Evolutionary conservation across 2,329 filamentous ascomycete genomes (phyloP).

Genomic region (Botrytis galanthina): DNA sequence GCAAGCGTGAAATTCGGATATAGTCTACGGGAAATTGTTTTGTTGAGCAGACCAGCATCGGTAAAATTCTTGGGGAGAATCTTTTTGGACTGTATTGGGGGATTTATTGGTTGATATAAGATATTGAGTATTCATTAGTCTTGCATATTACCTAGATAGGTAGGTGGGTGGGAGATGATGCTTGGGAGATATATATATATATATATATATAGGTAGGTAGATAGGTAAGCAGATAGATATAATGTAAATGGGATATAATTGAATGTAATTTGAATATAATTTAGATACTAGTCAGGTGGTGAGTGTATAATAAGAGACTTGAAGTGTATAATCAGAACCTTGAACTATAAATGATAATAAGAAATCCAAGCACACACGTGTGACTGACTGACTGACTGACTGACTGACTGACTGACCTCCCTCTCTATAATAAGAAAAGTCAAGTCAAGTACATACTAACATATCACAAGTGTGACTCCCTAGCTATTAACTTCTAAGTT

Average conservation of each 20-base stretch:
- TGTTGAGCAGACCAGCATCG: conserved; percentile 3
- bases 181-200: neutral
- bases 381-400: too few species aligned
- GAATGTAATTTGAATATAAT: too few species aligned
- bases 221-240: neutral
- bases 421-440: too few species aligned
- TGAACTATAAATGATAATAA: neutral
- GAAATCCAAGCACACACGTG: too few species aligned
- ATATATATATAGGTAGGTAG: neutral
- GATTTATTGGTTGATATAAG: neutral
- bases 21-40: neutral
- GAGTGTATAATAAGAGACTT: neutral
- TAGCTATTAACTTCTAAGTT: too few species aligned
- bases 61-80: neutral
- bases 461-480: neutral
- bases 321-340: neutral
- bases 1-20: neutral
- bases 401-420: too few species aligned
- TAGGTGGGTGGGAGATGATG: neutral
- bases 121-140: neutral
- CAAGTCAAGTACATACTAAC: too few species aligned
- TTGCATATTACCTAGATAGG: neutral
- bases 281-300: neutral
- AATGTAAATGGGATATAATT: neutral
- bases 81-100: neutral